phyloP scores from a whole-genome alignment of 1,139 yeast species.

The Nakaseomyces nivariensis region DNA sequence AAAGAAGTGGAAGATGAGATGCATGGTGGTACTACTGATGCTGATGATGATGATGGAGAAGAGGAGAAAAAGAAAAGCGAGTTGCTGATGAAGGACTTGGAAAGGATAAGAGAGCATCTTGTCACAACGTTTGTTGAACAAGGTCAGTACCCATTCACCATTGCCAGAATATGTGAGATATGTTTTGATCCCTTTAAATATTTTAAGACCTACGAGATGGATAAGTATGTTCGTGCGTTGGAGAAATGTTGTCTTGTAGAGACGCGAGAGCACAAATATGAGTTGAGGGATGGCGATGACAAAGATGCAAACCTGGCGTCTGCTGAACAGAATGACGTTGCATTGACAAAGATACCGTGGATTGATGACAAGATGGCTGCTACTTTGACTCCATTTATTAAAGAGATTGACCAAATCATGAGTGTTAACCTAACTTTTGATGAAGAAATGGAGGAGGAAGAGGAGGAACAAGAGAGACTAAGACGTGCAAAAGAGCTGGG shows the following conservation, averaged over 20 bases:
- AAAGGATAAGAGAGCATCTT: conserved; percentile 11
- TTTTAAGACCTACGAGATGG: conserved; percentile 19
- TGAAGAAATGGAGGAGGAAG: conserved; percentile 23
- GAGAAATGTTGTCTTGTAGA: conserved; percentile 22
- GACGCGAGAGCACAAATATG: conserved; percentile 2
- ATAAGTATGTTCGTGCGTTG: conserved; percentile 24
- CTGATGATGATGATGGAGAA: conserved; percentile 3
- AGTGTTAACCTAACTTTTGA: conserved; percentile 25
- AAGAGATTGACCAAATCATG: conserved; percentile 28
- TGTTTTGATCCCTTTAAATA: conserved; percentile 28
- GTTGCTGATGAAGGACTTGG: conserved; percentile 7
- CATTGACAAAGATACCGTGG: conserved; percentile 41
- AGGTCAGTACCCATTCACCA: conserved; percentile 24
- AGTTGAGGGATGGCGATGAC: conserved; percentile 2
- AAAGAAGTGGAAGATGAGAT: not conserved
- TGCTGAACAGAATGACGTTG: conserved; percentile 22
- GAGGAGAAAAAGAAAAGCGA: not conserved
- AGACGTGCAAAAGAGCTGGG: conserved; percentile 5
- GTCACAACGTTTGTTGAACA: conserved; percentile 12
- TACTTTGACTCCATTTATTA: conserved; percentile 18
- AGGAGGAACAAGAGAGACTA: conserved; percentile 8
- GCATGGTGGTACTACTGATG: not conserved
- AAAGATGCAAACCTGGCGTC: conserved; percentile 4
- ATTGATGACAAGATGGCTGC: conserved; percentile 27
- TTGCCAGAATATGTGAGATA: conserved; percentile 26